Percentiles rank a stretch among this genome's conserved stretches.
Evolutionary conservation across 2,329 filamentous ascomycete genomes (phyloP).

Genomic region (Kalmusia sp.): DNA sequence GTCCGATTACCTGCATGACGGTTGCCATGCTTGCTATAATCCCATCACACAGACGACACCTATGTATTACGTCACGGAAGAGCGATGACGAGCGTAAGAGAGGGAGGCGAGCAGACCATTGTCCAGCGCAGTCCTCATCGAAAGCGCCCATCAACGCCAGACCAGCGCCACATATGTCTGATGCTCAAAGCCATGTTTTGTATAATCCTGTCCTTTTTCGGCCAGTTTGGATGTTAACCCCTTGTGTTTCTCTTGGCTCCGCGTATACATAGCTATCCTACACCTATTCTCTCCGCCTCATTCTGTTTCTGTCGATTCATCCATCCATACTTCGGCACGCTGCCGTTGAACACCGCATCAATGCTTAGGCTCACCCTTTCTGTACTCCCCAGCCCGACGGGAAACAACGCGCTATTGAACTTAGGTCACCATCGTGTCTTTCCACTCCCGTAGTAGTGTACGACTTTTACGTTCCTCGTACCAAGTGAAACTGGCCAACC

Average conservation of each 20-base stretch:
- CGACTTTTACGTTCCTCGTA: too few species aligned
- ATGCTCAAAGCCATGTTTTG: constrained; percentile 28
- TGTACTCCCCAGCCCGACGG: too few species aligned
- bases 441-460: not conserved
- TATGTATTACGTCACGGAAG: not conserved
- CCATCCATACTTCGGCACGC: not conserved
- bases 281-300: constrained; percentile 1
- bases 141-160: constrained; percentile 12
- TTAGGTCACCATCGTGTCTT: not conserved
- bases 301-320: not conserved
- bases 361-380: too few species aligned
- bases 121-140: not conserved
- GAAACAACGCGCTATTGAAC: not conserved
- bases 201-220: constrained; percentile 35
- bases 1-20: constrained; percentile 13
- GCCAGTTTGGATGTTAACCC: constrained; percentile 27
- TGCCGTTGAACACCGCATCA: not conserved
- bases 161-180: not conserved
- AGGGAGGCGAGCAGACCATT: constrained; percentile 21
- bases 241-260: constrained; percentile 28
- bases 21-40: constrained; percentile 16
- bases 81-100: constrained; percentile 27
- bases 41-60: constrained; percentile 3
- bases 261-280: constrained; percentile 31
- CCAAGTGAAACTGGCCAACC: too few species aligned